A percentile compares a stretch with the other conserved stretches of the same genome.
phyloP scores from a whole-genome alignment of 306 rosid species.

The Alnus glutinosa region DNA sequence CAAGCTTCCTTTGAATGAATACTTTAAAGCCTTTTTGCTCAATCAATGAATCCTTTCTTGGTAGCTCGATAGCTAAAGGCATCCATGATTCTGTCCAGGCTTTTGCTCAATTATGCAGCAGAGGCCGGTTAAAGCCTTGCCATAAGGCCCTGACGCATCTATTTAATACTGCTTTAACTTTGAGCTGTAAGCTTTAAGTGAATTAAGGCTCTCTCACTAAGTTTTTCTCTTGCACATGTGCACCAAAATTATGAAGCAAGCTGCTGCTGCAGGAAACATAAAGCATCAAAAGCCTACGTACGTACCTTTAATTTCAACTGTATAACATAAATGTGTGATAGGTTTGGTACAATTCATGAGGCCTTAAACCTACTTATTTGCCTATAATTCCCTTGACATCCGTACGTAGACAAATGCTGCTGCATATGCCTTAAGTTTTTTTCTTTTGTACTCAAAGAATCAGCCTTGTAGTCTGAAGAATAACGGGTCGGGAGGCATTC shows the following conservation, averaged over 20 bases:
- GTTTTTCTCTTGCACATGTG: not conserved
- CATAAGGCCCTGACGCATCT: not conserved
- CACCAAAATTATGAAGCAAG: not conserved
- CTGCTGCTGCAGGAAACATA: not conserved
- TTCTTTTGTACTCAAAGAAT: slow-evolving; percentile 9
- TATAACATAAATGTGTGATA: not conserved
- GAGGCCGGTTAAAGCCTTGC: not conserved
- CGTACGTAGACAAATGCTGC: too few species aligned
- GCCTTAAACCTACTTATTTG: too few species aligned
- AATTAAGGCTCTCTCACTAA: not conserved
- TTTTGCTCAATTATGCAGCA: not conserved
- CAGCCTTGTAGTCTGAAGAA: not conserved
- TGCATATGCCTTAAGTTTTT: not conserved
- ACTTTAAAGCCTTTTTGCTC: not conserved
- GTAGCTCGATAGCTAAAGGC: not conserved
- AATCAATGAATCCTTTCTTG: not conserved
- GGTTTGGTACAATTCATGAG: too few species aligned
- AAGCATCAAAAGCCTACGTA: not conserved
- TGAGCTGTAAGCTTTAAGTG: not conserved
- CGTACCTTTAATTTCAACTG: not conserved
- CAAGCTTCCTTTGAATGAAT: not conserved
- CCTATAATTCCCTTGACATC: too few species aligned
- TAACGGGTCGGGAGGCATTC: not conserved
- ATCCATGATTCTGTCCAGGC: not conserved
- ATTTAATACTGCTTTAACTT: not conserved